Base-by-base conservation (phyloP, 177 flowering plant genomes). In the Tripterygium wilfordii region DNA sequence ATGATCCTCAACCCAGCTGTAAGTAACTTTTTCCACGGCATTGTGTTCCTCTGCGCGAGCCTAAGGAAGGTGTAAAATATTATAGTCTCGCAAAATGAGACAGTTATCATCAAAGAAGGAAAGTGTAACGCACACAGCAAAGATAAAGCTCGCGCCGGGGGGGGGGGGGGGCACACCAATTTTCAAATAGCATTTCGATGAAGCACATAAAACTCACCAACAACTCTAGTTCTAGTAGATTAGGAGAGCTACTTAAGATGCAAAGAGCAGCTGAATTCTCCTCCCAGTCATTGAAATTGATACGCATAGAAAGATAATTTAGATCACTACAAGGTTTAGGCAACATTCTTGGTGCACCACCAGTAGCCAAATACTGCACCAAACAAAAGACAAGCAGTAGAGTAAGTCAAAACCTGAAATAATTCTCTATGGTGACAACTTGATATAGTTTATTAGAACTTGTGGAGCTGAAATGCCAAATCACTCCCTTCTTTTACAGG, bases 201-300 rank as follows among this genome's bases (percentile, higher is more conserved):
- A n/a, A n/a, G n/a, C n/a, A n/a, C 29, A 36, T 14, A 19, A 56
- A 29, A 45, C 74, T 67, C 21, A 77, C 83, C 72, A 68, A 18
- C 44, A 74, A 31, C 56, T 77, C 75, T 52, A 77, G 64, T 36
- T 74, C 79, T 44, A 55, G 73, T 21, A 77, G 63, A 62, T 71
- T 66, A 17, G 75, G 79, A 26, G 54, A 50, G 40, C 79, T 72
- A 56, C 71, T 60, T 18, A 79, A 54, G 20, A 79, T 64, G 56
- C 78, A 70, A 17, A 76, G 57, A 37, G 80, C 73, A 27, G 77
- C 61, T 29, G 33, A 32, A 43, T 28, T 57, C 61, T 79, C 78
- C 2, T 61, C 64, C 43, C 43, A 12, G 27, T 70, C 69, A 42
- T 55, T 53, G 48, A 70, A 73, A 55, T 69, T 66, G 4, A 79